These are phyloP conservation scores for Triticum aestivum DNA, from an alignment of 176 grass and related monocot species.

Conservation along the genomic window DNA sequence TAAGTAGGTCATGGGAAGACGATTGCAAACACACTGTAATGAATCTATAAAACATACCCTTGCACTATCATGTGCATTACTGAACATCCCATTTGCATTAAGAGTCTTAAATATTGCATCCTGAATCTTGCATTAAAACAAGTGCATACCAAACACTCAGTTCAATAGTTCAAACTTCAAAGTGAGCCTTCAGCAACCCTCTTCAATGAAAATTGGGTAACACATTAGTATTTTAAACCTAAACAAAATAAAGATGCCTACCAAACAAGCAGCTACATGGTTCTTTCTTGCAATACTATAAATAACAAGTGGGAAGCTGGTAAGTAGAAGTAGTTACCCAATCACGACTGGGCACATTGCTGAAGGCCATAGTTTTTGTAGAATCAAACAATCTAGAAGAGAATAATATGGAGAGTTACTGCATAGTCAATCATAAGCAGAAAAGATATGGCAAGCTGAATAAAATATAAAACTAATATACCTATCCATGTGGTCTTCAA, in stretches of 20 bases:
- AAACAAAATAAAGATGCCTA: background rate
- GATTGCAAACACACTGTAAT: background rate
- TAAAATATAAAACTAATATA: slow-evolving; percentile 37
- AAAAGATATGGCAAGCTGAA: slow-evolving; percentile 2
- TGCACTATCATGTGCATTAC: slow-evolving; percentile 62
- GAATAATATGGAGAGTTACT: slow-evolving; percentile 5
- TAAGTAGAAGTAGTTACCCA: slow-evolving; percentile 47
- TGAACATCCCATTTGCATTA: slow-evolving; percentile 87
- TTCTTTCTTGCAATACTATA: slow-evolving; percentile 5
- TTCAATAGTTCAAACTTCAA: slow-evolving; percentile 24
- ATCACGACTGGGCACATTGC: slow-evolving; percentile 72
- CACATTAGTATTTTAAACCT: background rate
- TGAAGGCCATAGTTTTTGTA: slow-evolving; percentile 92
- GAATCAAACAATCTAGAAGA: slow-evolving; percentile 85
- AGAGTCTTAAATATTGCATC: slow-evolving; percentile 91
- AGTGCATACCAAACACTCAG: background rate
- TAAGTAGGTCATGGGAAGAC: background rate
- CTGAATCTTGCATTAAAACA: slow-evolving; percentile 73
- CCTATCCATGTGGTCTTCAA: slow-evolving; percentile 97
- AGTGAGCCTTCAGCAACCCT: background rate
- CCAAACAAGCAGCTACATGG: background rate
- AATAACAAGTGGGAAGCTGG: no score
- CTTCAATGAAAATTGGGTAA: slow-evolving; percentile 2
- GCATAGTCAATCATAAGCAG: slow-evolving; percentile 2
- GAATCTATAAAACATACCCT: no score